These are phyloP conservation scores for Ophiosphaerella narmari DNA, from an alignment of 2,329 filamentous ascomycete genomes.

Conservation along the genomic window DNA sequence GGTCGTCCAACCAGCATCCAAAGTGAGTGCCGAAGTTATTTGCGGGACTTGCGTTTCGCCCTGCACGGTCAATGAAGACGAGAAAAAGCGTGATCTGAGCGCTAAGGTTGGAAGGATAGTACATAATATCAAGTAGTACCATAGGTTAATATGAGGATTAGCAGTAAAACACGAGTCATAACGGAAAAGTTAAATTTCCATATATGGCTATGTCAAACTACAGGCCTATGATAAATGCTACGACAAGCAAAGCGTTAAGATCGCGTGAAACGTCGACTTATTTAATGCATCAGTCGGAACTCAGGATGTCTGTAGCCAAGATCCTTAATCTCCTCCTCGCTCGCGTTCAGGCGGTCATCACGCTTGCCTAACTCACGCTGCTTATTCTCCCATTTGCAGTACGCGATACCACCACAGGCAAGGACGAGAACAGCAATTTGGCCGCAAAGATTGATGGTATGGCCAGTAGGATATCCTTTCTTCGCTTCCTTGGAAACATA, in stretches of 20 bases:
- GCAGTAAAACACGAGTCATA: not conserved
- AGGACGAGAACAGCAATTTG: constrained; percentile 54
- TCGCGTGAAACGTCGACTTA: not conserved
- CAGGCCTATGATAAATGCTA: not conserved
- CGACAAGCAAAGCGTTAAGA: constrained; percentile 11
- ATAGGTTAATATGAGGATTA: not conserved
- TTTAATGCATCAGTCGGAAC: constrained; percentile 60
- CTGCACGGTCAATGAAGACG: not conserved
- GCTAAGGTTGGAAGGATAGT: no score
- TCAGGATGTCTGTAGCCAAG: constrained; percentile 61
- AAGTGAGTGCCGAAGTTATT: constrained; percentile 6
- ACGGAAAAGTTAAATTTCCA: constrained; percentile 6
- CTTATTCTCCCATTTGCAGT: constrained; percentile 60
- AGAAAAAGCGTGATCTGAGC: constrained; percentile 1
- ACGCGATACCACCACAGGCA: constrained; percentile 55
- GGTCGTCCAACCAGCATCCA: not conserved
- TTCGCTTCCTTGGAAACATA: constrained; percentile 63
- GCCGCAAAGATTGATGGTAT: constrained; percentile 64
- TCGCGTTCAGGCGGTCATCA: constrained; percentile 56
- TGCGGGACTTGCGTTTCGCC: constrained; percentile 1
- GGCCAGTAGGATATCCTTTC: constrained; percentile 67
- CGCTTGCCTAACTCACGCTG: constrained; percentile 55
- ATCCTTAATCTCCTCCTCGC: constrained; percentile 52
- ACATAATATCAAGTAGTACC: no score
- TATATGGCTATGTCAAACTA: not conserved